Evolutionary conservation across 179 eudicot genomes (phyloP).

Genomic region (Camellia oleifera): DNA sequence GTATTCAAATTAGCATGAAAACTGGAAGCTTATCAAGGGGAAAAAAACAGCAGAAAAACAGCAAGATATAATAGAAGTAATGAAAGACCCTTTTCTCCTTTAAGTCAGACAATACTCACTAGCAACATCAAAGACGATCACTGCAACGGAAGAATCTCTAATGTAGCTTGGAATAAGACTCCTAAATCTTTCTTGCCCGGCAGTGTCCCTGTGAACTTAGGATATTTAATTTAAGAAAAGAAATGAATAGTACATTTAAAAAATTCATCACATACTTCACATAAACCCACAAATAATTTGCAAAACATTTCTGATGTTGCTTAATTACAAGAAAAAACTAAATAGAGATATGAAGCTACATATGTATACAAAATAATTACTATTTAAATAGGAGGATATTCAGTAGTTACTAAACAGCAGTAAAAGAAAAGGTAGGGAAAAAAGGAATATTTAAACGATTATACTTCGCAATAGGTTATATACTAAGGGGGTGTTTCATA

Average conservation of each 20-base stretch:
- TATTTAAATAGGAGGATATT: neutral
- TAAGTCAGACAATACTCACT: constrained; percentile 42
- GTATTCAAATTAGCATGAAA: neutral
- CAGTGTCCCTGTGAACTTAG: constrained; percentile 67
- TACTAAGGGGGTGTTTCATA: too few species aligned
- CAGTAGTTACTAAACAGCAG: neutral
- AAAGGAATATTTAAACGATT: neutral
- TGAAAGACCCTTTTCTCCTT: neutral
- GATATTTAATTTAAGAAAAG: neutral
- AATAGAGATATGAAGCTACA: neutral
- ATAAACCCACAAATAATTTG: neutral
- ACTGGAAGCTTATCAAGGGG: neutral
- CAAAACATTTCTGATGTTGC: neutral
- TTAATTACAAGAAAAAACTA: neutral
- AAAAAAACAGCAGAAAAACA: too few species aligned
- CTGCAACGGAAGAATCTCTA: constrained; percentile 90
- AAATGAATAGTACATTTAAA: neutral
- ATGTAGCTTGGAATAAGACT: constrained; percentile 94
- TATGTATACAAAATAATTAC: neutral
- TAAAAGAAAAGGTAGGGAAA: neutral
- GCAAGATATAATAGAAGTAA: too few species aligned
- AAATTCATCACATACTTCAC: neutral
- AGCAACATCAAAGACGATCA: constrained; percentile 77
- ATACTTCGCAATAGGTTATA: neutral
- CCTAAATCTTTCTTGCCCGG: constrained; percentile 92